Conservation (phyloP, 805 yeast species). For the Saccharomycopsis microspora region DNA sequence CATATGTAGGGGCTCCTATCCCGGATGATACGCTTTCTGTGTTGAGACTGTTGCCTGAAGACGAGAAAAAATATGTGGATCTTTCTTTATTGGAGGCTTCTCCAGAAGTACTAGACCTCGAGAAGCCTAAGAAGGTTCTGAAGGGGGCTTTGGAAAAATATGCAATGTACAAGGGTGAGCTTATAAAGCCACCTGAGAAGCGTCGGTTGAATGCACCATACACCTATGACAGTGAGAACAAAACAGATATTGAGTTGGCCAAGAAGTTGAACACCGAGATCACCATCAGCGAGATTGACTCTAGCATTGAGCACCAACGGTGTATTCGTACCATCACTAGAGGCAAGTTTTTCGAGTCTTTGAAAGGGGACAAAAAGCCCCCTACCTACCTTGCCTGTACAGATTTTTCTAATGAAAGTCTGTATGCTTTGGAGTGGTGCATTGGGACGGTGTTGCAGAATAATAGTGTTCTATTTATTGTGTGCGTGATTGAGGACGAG, state of each 20-base stretch:
- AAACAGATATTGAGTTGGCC: slow-evolving; percentile 45
- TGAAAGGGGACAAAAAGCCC: slow-evolving; percentile 22
- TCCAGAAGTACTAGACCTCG: slow-evolving; percentile 22
- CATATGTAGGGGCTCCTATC: slow-evolving; percentile 14
- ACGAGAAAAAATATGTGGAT: slow-evolving; percentile 23
- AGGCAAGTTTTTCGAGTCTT: slow-evolving; percentile 43
- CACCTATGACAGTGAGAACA: slow-evolving; percentile 51
- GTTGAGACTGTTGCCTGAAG: slow-evolving; percentile 24
- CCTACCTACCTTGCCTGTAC: slow-evolving; percentile 66
- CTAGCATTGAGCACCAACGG: slow-evolving; percentile 37
- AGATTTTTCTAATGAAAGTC: slow-evolving; percentile 76
- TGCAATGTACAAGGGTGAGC: slow-evolving; percentile 41
- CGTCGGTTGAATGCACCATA: slow-evolving; percentile 34
- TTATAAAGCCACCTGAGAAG: slow-evolving; percentile 36
- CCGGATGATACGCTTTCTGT: slow-evolving; percentile 32
- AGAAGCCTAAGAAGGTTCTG: slow-evolving; percentile 35
- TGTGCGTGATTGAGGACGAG: slow-evolving; percentile 21
- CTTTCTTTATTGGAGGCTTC: slow-evolving; percentile 1
- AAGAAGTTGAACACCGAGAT: slow-evolving; percentile 40
- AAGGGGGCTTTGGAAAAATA: slow-evolving; percentile 39
- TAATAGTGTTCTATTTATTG: slow-evolving; percentile 70
- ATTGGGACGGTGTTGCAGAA: slow-evolving; percentile 76
- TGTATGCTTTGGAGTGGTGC: slow-evolving; percentile 79
- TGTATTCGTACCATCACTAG: slow-evolving; percentile 49
- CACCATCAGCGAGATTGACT: slow-evolving; percentile 38